Base-by-base conservation (phyloP, 305 asterid species). In the Solanum chacoense region DNA sequence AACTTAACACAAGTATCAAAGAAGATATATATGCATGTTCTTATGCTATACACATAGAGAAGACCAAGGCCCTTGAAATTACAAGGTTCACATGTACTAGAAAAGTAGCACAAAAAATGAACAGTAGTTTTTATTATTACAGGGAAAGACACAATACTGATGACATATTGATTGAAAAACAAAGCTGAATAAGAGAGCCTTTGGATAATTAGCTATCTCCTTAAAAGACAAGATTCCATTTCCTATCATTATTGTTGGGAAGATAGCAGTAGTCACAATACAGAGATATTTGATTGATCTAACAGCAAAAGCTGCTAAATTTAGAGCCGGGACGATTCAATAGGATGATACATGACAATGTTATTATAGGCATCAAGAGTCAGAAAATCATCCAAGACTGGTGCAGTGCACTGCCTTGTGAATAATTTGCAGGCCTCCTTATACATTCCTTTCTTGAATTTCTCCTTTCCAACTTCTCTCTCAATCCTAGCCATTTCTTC, bases 401-500 rank as follows among this genome's bases (percentile, higher is more conserved):
- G 67, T 6, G 97, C 92, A 0, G 92, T 93, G 91, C 99, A 96
- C 40, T 96, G 98, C 93, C 90, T 91, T 0, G 89, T 92, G 93
- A 97, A 97, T 8, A 95, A 90, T 94, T 87, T 91, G 91, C 98
- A 92, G 5, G 98, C 98, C 84, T 95, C 97, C 20, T 65, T 93
- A n/a, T 95, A 97, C 97, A 89, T 94, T 8, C 98, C 99, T 71
- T 89, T 93, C 22, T 87, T 87, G 91, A 95, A 94, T 11, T 91
- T 96, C 36, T 96, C 98, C 89, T 88, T 92, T 20, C 98, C 98
- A 20, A 96, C 94, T 88, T 96, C 98, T 16, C 91, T 92, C 91
- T 94, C 95, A 6, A 96, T 97, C 93, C 98, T 93, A 2, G 71
- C 95, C 98, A 97, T 96, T 85, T 97, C 98, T 85, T 97, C 99